Percentiles rank a stretch among this genome's conserved stretches.
Conservation (phyloP, 345 rosid genomes). For the Alliaria petiolata region DNA sequence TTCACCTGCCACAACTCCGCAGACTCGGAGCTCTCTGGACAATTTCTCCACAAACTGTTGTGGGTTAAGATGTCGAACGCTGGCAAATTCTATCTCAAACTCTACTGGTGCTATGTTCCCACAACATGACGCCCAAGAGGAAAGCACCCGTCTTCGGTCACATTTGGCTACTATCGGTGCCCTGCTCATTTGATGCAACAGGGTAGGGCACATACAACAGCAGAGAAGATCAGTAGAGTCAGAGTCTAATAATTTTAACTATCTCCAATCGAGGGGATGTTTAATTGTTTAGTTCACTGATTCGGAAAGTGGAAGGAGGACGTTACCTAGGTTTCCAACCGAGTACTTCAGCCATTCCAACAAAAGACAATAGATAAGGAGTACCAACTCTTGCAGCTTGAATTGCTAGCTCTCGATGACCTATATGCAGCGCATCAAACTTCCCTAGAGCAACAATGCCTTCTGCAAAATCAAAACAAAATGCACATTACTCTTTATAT, state of each 20-base stretch:
- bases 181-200: slow-evolving; percentile 31
- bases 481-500: no score
- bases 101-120: slow-evolving; percentile 56
- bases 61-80: slow-evolving; percentile 71
- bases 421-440: slow-evolving; percentile 84
- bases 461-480: slow-evolving; percentile 36
- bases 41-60: slow-evolving; percentile 82
- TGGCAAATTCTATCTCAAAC: slow-evolving; percentile 57
- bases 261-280: not conserved
- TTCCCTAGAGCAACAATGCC: slow-evolving; percentile 86
- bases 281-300: not conserved
- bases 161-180: slow-evolving; percentile 77
- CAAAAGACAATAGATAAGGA: slow-evolving; percentile 73
- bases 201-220: not conserved
- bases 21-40: slow-evolving; percentile 57
- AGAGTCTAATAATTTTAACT: slow-evolving; percentile 33
- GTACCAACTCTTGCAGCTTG: slow-evolving; percentile 78
- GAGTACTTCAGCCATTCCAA: slow-evolving; percentile 79
- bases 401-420: slow-evolving; percentile 84
- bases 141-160: slow-evolving; percentile 66
- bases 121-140: slow-evolving; percentile 69
- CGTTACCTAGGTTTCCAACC: slow-evolving; percentile 85
- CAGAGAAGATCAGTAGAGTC: not conserved
- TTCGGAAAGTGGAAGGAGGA: not conserved
- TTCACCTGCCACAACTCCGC: slow-evolving; percentile 80